Evolutionary conservation across 1,139 yeast genomes (phyloP).

Genomic region (Saccharomycopsis hybrid): DNA sequence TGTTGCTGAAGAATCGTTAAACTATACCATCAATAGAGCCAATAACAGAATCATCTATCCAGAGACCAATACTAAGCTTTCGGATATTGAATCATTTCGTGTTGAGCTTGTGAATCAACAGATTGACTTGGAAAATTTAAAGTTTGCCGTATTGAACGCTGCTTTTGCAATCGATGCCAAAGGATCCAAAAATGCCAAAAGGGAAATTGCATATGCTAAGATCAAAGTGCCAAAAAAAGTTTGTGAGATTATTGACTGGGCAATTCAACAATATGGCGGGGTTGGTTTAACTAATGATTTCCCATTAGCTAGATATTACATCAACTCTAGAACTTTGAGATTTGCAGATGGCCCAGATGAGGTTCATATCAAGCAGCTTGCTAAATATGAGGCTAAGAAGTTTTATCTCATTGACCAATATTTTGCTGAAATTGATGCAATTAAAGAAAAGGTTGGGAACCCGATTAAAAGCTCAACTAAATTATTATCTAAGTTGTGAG

Average conservation of each 20-base stretch:
- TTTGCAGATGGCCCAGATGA: constrained; percentile 78
- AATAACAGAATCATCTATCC: constrained; percentile 39
- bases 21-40: constrained; percentile 49
- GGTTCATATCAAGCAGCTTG: constrained; percentile 60
- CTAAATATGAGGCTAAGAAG: constrained; percentile 28
- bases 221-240: constrained; percentile 59
- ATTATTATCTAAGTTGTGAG: constrained; percentile 5
- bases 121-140: constrained; percentile 52
- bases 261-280: constrained; percentile 64
- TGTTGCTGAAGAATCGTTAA: constrained; percentile 55
- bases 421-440: constrained; percentile 29
- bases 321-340: constrained; percentile 52
- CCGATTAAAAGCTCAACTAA: constrained; percentile 3
- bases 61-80: constrained; percentile 6
- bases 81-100: constrained; percentile 36
- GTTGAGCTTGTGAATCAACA: constrained; percentile 49
- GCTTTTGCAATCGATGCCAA: constrained; percentile 56
- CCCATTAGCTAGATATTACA: constrained; percentile 52
- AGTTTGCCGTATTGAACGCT: constrained; percentile 56
- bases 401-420: constrained; percentile 37
- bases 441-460: constrained; percentile 28
- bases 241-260: constrained; percentile 53
- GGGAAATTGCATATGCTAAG: constrained; percentile 64
- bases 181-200: constrained; percentile 50
- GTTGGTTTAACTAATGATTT: constrained; percentile 65